Evolutionary conservation across 306 rosid species (phyloP), one percentile per base, ranked within the genome.

Genomic region (Vigna unguiculata): DNA sequence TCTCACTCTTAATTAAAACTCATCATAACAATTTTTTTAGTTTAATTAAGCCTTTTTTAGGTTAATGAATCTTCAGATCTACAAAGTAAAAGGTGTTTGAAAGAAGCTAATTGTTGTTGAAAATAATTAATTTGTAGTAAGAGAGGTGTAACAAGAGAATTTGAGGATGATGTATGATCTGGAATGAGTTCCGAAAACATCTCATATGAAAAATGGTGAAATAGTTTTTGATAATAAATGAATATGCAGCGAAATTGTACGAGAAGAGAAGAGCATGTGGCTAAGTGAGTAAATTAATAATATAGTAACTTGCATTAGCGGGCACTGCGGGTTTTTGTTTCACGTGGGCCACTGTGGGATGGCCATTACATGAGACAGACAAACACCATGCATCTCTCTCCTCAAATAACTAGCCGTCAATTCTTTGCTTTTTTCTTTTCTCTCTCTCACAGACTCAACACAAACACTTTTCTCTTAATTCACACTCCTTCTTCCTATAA

Each of bases 311-410:
- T 32, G 63, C 9, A 34, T 45, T 54, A 55, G 55, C 74, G 81
- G 80, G 72, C 22, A 28, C 2, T 49, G 74, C 77, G 74, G 85
- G 61, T 34, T 41, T 63, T 45, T 47, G 72, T 72, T 71, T 88
- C 88, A 88, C 88, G 90, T 87, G 93, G 93, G 87, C 85, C 96
- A 89, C 60, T 61, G 89, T 36, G 48, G 91, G 64, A 75, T 78
- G 72, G 64, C 48, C 86, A 81, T 15, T 72, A 78, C 70, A 60
- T 21, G 72, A 71, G 82, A 55, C 81, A 55, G 75, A 71, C 45
- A 40, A 40, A 40, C 81, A 52, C 77, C 86, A 77, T 82, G 68
- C 69, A 34, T 72, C 68, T 38, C 69, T 82, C 25, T 36, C 81
- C 71, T 38, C 3, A 60, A 40, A 58, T 77, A 65, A 63, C 71